Conservation (phyloP, 768 basidiomycete genomes). For the Tylopilus cervinicoccineus region DNA sequence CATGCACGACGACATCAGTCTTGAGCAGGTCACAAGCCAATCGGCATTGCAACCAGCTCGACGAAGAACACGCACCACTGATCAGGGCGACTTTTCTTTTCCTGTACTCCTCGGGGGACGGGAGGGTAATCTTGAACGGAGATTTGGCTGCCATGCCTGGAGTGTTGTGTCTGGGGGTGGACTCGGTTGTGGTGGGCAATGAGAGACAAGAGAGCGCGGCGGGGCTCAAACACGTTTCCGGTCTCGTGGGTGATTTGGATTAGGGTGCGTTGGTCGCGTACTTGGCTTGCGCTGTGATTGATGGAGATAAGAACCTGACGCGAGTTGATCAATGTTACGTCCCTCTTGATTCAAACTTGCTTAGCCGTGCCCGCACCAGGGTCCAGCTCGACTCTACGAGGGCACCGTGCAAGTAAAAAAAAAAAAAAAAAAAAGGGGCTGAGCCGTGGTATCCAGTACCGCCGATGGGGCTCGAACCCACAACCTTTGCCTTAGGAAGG, state of each 20-base stretch:
- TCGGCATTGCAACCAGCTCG: neutral
- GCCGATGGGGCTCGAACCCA: conserved; percentile 37
- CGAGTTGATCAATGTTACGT: no score
- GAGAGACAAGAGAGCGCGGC: neutral
- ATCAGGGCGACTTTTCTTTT: conserved; percentile 93
- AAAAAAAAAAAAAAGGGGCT: no score
- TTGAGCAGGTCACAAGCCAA: neutral
- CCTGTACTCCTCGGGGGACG: conserved; percentile 75
- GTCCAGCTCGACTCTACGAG: no score
- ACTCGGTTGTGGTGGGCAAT: neutral
- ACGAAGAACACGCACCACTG: conserved; percentile 54
- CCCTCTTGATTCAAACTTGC: no score
- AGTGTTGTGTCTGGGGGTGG: neutral
- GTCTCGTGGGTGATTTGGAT: neutral
- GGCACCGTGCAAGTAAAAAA: conserved; percentile 1
- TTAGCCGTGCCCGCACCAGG: no score
- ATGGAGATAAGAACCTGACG: no score
- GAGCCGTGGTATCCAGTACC: conserved; percentile 31
- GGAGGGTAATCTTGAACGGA: conserved; percentile 51
- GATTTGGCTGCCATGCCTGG: conserved; percentile 15
- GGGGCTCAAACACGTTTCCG: conserved; percentile 1
- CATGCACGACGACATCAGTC: neutral
- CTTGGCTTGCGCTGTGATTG: neutral
- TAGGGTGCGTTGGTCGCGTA: neutral
- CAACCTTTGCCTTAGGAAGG: conserved; percentile 39